Percentiles rank a stretch among this genome's conserved stretches.
phyloP scores from a whole-genome alignment of 2,329 filamentous ascomycete species.

The Ascochyta clinopodiicola region DNA sequence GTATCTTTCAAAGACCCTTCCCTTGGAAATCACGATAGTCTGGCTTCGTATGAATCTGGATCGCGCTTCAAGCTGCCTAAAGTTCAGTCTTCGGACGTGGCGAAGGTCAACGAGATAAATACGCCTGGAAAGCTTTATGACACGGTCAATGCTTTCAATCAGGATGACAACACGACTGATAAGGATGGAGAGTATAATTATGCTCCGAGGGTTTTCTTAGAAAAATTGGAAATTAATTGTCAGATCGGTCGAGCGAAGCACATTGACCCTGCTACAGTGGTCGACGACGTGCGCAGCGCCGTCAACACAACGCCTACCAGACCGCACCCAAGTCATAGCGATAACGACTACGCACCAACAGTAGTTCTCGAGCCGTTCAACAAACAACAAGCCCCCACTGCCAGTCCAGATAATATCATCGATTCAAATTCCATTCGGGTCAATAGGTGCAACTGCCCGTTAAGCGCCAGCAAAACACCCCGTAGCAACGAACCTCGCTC shows the following conservation, averaged over 20 bases:
- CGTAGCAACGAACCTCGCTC: not conserved
- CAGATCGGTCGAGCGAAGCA: not conserved
- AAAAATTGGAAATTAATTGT: constrained; percentile 9
- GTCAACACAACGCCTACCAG: constrained; percentile 22
- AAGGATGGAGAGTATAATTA: constrained; percentile 25
- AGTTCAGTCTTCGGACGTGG: not conserved
- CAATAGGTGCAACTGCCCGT: not conserved
- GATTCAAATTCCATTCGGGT: too few relatives aligned
- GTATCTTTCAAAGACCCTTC: constrained; percentile 25
- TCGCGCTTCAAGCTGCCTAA: constrained; percentile 38
- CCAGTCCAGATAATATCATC: not conserved
- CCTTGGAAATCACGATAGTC: constrained; percentile 16
- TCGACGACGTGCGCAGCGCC: constrained; percentile 6
- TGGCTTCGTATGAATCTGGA: constrained; percentile 34
- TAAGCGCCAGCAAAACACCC: not conserved
- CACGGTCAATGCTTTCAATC: constrained; percentile 21
- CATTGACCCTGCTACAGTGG: not conserved
- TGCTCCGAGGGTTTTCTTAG: constrained; percentile 29
- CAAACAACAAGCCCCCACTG: not conserved
- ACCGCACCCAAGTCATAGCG: not conserved
- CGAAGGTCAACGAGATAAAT: constrained; percentile 9
- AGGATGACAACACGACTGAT: not conserved
- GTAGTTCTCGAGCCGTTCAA: not conserved
- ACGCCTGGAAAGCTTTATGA: constrained; percentile 4
- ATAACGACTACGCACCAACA: not conserved